Conservation (phyloP, 139 green algal genomes). For the Mesostigma viride region DNA sequence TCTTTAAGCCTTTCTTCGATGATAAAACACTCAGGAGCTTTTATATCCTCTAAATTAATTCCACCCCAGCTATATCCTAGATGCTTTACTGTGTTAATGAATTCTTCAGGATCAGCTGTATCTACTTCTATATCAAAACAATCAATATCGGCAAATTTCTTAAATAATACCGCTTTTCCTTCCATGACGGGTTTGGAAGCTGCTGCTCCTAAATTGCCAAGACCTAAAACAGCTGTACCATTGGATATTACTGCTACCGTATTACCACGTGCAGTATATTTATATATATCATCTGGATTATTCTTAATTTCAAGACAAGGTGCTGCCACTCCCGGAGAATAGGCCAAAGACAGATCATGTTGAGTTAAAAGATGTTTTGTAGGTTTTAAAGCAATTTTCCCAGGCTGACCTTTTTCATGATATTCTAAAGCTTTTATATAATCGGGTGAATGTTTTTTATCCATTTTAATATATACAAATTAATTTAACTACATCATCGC, state of each 20-base stretch:
- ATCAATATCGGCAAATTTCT: constrained; percentile 44
- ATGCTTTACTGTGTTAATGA: constrained; percentile 27
- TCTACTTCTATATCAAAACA: constrained; percentile 37
- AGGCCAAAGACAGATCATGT: constrained; percentile 31
- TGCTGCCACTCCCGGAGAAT: constrained; percentile 36
- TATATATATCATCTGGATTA: constrained; percentile 19
- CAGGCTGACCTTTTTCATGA: constrained; percentile 32
- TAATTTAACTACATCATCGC: no score
- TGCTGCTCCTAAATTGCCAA: constrained; percentile 36
- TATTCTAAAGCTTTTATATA: no score
- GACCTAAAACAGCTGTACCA: constrained; percentile 32
- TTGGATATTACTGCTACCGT: constrained; percentile 21
- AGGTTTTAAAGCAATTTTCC: constrained; percentile 31
- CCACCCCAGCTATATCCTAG: constrained; percentile 38
- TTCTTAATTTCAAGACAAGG: constrained; percentile 33
- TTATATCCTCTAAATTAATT: constrained; percentile 45
- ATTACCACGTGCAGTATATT: constrained; percentile 35
- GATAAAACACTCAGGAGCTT: constrained; percentile 41
- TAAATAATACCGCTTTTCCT: constrained; percentile 44
- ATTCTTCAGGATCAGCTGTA: constrained; percentile 14
- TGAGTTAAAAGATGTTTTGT: constrained; percentile 33
- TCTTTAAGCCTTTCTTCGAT: constrained; percentile 30
- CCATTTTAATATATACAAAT: no score
- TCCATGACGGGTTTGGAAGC: constrained; percentile 44
- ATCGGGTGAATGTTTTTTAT: no score